phyloP scores from a whole-genome alignment of 176 grass and related monocot species.

The Tillandsia fasciculata region DNA sequence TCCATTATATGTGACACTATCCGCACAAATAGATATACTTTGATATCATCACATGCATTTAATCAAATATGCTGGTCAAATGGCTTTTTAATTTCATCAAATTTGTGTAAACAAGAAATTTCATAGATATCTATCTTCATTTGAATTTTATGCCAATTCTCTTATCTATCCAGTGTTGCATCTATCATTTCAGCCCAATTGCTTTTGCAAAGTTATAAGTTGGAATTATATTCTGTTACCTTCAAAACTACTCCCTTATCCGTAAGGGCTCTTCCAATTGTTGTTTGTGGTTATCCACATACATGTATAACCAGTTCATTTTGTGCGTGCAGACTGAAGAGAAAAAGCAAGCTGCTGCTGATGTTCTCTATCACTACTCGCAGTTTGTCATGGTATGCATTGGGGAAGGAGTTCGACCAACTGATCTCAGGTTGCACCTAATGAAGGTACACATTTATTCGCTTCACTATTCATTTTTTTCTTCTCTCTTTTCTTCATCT shows the following conservation, averaged over 20 bases:
- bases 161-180: no score
- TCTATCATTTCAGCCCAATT: no score
- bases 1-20: no score
- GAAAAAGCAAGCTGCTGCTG: slow-evolving; percentile 77
- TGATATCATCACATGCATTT: no score
- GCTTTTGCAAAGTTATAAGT: neutral
- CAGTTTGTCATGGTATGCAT: slow-evolving; percentile 94
- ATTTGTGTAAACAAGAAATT: no score
- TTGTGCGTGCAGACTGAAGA: slow-evolving; percentile 51
- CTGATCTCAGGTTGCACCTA: slow-evolving; percentile 84
- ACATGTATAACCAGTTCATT: neutral
- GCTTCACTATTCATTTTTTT: neutral
- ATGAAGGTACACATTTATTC: slow-evolving; percentile 59
- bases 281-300: neutral
- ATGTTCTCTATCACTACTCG: slow-evolving; percentile 82
- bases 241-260: no score
- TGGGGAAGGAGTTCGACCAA: slow-evolving; percentile 72
- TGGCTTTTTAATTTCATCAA: no score
- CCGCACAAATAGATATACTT: no score
- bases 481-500: slow-evolving; percentile 3
- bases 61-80: no score
- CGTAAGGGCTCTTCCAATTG: neutral
- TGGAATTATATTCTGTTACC: no score
- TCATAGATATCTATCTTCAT: no score
- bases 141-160: no score